These are phyloP conservation scores for Thelonectria rubi DNA, from an alignment of 2,329 filamentous ascomycete species.

Conservation along the genomic window DNA sequence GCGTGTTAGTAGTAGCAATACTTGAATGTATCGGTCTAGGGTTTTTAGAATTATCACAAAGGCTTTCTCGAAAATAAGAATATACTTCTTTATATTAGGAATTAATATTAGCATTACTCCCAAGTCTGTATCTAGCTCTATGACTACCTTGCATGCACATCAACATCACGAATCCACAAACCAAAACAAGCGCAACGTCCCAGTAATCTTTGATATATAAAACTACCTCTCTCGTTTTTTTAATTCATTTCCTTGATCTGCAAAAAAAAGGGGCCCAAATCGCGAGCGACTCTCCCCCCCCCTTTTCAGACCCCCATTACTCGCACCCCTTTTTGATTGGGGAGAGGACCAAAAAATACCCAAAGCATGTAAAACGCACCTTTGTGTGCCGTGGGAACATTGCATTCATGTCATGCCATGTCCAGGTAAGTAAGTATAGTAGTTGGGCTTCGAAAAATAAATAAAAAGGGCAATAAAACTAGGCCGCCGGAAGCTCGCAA, in stretches of 20 bases:
- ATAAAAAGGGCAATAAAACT: slow-evolving; percentile 2
- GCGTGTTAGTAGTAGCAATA: too few relatives aligned
- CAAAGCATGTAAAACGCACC: too few relatives aligned
- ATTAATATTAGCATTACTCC: too few relatives aligned
- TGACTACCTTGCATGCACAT: too few relatives aligned
- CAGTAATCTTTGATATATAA: background rate
- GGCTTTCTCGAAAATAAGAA: too few relatives aligned
- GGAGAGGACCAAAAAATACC: too few relatives aligned
- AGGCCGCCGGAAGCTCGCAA: slow-evolving; percentile 5
- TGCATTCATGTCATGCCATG: slow-evolving; percentile 16
- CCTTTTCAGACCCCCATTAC: slow-evolving; percentile 7
- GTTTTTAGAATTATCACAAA: too few relatives aligned
- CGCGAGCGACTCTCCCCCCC: background rate
- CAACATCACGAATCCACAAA: background rate
- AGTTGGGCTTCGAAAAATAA: background rate
- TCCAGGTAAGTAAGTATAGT: background rate
- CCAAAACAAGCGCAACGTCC: background rate
- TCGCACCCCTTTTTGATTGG: background rate
- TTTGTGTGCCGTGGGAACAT: background rate
- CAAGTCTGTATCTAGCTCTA: too few relatives aligned
- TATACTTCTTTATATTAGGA: too few relatives aligned
- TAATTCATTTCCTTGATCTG: slow-evolving; percentile 14
- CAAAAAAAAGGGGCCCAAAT: background rate
- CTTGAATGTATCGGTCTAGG: too few relatives aligned
- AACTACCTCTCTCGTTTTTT: background rate